Base-by-base conservation (phyloP, 768 basidiomycete species). In the Serendipita vermifera region DNA sequence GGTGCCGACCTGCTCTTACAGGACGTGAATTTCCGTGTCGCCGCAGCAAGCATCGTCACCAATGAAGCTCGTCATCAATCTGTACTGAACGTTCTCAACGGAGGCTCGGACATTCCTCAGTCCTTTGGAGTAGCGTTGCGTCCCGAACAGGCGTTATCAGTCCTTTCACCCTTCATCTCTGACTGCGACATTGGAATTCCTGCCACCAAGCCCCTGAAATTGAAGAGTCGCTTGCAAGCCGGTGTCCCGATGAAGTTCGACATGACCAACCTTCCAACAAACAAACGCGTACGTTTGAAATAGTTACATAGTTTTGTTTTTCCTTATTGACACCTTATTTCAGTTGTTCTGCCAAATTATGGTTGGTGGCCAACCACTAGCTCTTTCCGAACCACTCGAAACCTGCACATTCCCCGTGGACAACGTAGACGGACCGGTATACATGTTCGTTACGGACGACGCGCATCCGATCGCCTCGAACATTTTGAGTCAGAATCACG, bases 41-140 rank as follows among this genome's bases (percentile, higher is more conserved):
- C 78, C 17, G 85, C 85, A 33, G 83, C 74, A 5, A 79, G 81
- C 24, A 89, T 89, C 64, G 63, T 85, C 67, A 82, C 86, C 29
- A 74, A 87, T 40, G 88, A 91, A 64, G 82, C 86, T n/a, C 82
- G 88, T 41, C 88, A 92, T 63, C 80, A 84, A 66, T 81, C 83
- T 1, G 68, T 89, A 38, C 74, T 89, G 55, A 89, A 90, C 71
- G 62, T 87, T 59, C 62, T 91, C 55, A 76, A 76, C 40, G 74
- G 75, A 5, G 5, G 36, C 35, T 73, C 73, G 2, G 72, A 79
- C 15, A 78, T 85, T 55, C 81, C 87, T 3, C 66, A 75, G 39
- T 72, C 83, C 1, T 91, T 88, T 64, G 88, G 90, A 65, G 70
- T 88, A 22, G 72, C 80, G 5, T 70, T 92, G 15, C 71, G 70